Evolutionary conservation across 148 eudicot genomes (phyloP).

Genomic region (Simmondsia chinensis): DNA sequence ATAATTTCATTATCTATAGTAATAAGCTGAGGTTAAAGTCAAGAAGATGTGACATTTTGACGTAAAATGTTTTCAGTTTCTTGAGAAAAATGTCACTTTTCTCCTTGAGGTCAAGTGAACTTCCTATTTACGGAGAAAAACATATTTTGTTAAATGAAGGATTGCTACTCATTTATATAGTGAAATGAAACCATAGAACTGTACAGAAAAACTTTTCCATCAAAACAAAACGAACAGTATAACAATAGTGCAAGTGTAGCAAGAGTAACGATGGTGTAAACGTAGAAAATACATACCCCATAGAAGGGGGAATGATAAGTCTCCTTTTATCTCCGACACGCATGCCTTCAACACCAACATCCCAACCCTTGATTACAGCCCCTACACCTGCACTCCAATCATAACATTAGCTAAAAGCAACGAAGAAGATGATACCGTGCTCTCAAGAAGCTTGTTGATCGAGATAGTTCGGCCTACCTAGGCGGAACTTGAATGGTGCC

Average conservation of each 20-base stretch:
- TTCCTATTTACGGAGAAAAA: too few species aligned
- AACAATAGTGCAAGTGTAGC: not conserved
- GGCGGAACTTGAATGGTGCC: slow-evolving; percentile 76
- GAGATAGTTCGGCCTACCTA: slow-evolving; percentile 33
- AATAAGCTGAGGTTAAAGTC: too few species aligned
- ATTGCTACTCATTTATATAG: too few species aligned
- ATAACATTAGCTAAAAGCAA: slow-evolving; percentile 1
- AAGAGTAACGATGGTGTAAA: too few species aligned
- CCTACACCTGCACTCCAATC: slow-evolving; percentile 52
- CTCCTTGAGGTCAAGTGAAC: too few species aligned
- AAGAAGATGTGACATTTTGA: too few species aligned
- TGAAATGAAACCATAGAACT: too few species aligned
- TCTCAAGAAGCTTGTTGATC: not conserved
- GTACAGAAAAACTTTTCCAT: not conserved
- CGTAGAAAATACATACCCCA: slow-evolving; percentile 67
- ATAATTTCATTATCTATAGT: too few species aligned
- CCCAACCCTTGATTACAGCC: slow-evolving; percentile 93
- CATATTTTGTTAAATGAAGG: too few species aligned
- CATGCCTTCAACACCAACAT: slow-evolving; percentile 97
- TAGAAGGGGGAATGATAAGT: slow-evolving; percentile 84
- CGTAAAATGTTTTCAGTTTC: too few species aligned
- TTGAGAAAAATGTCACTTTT: too few species aligned
- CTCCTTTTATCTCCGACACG: slow-evolving; percentile 92
- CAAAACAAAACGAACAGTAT: not conserved
- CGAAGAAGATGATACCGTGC: not conserved